A percentile compares a stretch with the other conserved stretches of the same genome.
Conservation (phyloP, 2,329 filamentous ascomycete genomes). For the Thielaviopsis euricoi region DNA sequence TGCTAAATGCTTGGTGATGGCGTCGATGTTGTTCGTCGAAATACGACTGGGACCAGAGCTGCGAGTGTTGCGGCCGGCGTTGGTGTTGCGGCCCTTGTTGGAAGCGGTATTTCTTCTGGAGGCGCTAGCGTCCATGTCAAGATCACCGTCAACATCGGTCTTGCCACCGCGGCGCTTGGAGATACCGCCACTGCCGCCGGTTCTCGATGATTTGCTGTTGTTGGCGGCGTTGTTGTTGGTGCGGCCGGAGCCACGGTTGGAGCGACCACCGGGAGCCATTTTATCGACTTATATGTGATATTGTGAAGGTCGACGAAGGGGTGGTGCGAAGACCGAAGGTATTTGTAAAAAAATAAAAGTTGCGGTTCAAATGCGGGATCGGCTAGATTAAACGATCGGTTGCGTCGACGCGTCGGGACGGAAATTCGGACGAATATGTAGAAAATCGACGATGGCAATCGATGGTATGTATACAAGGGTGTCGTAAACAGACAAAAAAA, state of each 20-base stretch:
- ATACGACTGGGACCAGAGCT: constrained; percentile 6
- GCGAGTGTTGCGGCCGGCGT: constrained; percentile 15
- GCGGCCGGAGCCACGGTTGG: constrained; percentile 10
- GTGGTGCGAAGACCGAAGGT: not conserved
- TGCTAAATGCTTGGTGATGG: constrained; percentile 27
- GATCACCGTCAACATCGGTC: constrained; percentile 39
- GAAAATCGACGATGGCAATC: not conserved
- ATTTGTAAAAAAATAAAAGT: not conserved
- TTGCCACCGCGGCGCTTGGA: constrained; percentile 30
- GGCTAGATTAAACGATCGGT: not conserved
- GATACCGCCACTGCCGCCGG: constrained; percentile 27
- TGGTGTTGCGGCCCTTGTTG: constrained; percentile 15
- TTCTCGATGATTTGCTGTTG: constrained; percentile 14
- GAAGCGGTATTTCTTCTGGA: constrained; percentile 19
- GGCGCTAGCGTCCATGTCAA: constrained; percentile 35
- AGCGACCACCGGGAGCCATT: constrained; percentile 12
- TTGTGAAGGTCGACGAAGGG: not conserved
- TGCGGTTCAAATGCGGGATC: not conserved
- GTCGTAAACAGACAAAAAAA: constrained; percentile 1
- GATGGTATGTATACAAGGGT: not conserved
- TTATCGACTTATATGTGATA: constrained; percentile 7
- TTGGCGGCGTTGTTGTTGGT: constrained; percentile 11
- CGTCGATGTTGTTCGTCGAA: constrained; percentile 24
- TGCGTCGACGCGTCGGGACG: not conserved
- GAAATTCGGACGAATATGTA: not conserved